Base-by-base conservation (phyloP, 106 monocot species). In the Agapanthus africanus region DNA sequence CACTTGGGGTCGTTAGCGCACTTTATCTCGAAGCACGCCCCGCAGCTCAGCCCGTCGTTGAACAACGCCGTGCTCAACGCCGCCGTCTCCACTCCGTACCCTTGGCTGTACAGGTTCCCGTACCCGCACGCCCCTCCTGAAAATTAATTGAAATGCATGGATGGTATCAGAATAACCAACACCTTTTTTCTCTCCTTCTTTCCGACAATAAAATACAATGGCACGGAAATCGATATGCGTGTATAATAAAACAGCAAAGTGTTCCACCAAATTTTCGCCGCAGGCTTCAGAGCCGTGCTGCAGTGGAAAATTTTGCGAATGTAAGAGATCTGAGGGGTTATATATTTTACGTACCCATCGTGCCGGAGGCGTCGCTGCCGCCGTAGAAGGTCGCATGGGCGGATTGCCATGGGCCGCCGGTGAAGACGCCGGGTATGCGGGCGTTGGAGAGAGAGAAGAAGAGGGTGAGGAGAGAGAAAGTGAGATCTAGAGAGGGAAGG, bases 381-480 rank as follows among this genome's bases (percentile, higher is more conserved):
- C 93, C 93, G 73, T 93, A 93, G 81, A 93, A 93, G 34, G 93
- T 93, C 73, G 93, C 93, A 79, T 93, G 93, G 31, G 93, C 93
- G 44, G 16, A 72, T 76, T 93, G 85, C 93, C 93, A 93, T 3
- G 66, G 14, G 8, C 85, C 75, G 23, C 83, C 93, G 49, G 81
- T 70, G 78, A 79, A 93, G 10, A 74, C 79, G 23, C 93, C 93
- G 16, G 88, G 93, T 25, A 93, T 93, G 46, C 83, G 85, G 8
- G 78, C 93, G 36, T 35, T 26, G 11, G 70, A 3, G 39, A 22
- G 46, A 22, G 63, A 47, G 30, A 63, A 23, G 16, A 72, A 14
- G 4, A 63, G 18, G 42, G 47, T 44, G 0, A 37, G 8, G 21
- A 72, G 10, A 6, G 25, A 26, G 37, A 37, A 13, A 19, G 40